phyloP scores from a whole-genome alignment of 139 green algal species.

The Chlorella sorokiniana region DNA sequence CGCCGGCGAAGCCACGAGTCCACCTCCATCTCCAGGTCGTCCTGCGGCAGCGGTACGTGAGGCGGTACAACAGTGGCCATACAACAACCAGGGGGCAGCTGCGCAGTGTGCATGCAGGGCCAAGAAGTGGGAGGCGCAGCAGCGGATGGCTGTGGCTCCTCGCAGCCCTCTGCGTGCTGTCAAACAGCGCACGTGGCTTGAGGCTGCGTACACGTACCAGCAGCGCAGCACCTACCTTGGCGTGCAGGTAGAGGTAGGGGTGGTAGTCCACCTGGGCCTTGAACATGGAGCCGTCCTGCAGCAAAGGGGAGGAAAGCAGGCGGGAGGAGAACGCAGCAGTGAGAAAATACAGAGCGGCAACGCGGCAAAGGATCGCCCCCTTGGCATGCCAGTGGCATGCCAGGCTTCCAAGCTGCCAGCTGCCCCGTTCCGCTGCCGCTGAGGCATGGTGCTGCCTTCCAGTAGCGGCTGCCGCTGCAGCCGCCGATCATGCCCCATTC shows the following conservation, averaged over 20 bases:
- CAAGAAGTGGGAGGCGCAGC: too few relatives aligned
- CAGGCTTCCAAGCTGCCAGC: too few relatives aligned
- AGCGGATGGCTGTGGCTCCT: background rate
- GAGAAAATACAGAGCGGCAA: background rate
- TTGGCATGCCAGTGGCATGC: too few relatives aligned
- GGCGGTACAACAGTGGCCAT: background rate
- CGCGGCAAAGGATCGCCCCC: too few relatives aligned
- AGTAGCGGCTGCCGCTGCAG: too few relatives aligned
- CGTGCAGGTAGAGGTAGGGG: conserved; percentile 94
- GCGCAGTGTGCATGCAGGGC: too few relatives aligned
- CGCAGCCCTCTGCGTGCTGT: background rate
- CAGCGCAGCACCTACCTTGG: conserved; percentile 53
- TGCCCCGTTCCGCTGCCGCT: too few relatives aligned
- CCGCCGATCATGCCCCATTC: too few relatives aligned
- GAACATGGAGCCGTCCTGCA: conserved; percentile 93
- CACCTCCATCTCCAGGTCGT: conserved; percentile 82
- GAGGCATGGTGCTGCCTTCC: too few relatives aligned
- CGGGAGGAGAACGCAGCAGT: background rate
- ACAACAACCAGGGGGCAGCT: background rate
- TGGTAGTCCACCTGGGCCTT: conserved; percentile 81
- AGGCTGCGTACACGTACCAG: background rate
- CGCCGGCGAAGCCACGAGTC: conserved; percentile 82
- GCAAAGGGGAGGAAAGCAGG: background rate
- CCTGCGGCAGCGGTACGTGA: background rate
- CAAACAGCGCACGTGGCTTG: background rate